Percentiles rank a stretch among this genome's conserved stretches.
Evolutionary conservation across 352 stramenopile species (phyloP).

Genomic region (Globisporangium irregulare): DNA sequence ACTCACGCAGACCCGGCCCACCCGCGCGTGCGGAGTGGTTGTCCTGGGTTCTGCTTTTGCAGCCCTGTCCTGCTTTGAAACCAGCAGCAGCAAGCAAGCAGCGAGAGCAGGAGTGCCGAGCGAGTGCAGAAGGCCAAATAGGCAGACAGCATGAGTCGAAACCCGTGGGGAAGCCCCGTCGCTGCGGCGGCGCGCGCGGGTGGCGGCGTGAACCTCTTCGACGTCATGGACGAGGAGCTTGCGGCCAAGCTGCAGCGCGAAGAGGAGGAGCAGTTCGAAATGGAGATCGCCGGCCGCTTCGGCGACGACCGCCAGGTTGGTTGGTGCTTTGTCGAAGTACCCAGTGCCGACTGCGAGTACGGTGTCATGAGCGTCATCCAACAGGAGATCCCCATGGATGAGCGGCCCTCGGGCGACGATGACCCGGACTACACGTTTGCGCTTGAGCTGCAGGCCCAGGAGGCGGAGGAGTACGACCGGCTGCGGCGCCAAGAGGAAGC

Average conservation of each 20-base stretch:
- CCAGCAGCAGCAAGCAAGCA: constrained; percentile 10
- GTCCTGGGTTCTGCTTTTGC: constrained; percentile 15
- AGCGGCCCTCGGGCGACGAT: constrained; percentile 26
- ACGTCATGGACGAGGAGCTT: constrained; percentile 74
- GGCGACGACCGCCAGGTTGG: constrained; percentile 51
- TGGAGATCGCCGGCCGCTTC: constrained; percentile 60
- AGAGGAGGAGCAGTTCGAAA: constrained; percentile 65
- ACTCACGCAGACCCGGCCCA: constrained; percentile 19
- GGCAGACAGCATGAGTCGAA: constrained; percentile 19
- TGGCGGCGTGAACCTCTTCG: constrained; percentile 44
- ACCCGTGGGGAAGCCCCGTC: constrained; percentile 31
- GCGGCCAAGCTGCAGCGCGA: constrained; percentile 66
- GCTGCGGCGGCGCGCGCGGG: constrained; percentile 17
- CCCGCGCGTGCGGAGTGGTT: constrained; percentile 7
- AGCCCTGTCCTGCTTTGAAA: constrained; percentile 8
- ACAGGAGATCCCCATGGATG: constrained; percentile 56
- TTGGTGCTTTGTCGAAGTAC: constrained; percentile 77
- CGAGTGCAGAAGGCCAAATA: background rate
- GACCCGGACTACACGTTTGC: constrained; percentile 76
- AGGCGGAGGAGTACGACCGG: constrained; percentile 72
- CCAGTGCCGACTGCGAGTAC: constrained; percentile 41
- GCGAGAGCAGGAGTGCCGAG: background rate
- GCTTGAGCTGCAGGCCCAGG: constrained; percentile 65
- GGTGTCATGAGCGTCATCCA: constrained; percentile 76
- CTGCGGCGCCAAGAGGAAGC: constrained; percentile 63